Evolutionary conservation across 2,329 filamentous ascomycete genomes (phyloP).

Genomic region (Colletotrichum sp.): DNA sequence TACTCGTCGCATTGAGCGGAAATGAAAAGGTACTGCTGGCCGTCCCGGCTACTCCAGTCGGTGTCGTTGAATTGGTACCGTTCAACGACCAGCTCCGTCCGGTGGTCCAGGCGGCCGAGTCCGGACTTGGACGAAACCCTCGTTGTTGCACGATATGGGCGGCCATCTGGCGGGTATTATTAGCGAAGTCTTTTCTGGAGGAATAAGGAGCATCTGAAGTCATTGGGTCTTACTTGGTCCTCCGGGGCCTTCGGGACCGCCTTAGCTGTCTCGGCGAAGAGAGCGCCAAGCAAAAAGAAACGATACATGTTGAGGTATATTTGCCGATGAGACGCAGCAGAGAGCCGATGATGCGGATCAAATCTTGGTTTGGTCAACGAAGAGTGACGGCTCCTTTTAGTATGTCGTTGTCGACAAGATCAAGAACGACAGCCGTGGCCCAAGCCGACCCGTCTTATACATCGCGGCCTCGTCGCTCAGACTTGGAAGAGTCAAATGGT

Average conservation of each 20-base stretch:
- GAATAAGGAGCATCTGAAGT: neutral
- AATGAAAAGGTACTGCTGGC: neutral
- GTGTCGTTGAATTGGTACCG: slow-evolving; percentile 12
- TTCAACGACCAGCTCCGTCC: neutral
- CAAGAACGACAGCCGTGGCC: neutral
- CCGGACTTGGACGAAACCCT: neutral
- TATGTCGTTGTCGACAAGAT: neutral
- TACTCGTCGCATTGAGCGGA: neutral
- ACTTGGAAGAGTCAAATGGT: neutral
- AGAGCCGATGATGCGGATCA: neutral
- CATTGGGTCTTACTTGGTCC: neutral
- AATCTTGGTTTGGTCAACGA: neutral
- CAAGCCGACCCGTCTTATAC: neutral
- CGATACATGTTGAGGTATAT: neutral
- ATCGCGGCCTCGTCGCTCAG: neutral
- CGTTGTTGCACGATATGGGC: neutral
- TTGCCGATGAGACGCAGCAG: neutral
- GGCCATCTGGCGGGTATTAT: neutral
- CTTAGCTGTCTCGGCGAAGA: neutral
- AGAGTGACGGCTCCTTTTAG: neutral
- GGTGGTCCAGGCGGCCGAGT: neutral
- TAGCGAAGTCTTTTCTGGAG: neutral
- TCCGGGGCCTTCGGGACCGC: neutral
- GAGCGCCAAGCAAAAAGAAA: neutral
- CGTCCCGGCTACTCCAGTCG: neutral